Evolutionary conservation across 225 moss, liverwort and hornwort species (phyloP).

Genomic region (Pseudoscleropodium purum): DNA sequence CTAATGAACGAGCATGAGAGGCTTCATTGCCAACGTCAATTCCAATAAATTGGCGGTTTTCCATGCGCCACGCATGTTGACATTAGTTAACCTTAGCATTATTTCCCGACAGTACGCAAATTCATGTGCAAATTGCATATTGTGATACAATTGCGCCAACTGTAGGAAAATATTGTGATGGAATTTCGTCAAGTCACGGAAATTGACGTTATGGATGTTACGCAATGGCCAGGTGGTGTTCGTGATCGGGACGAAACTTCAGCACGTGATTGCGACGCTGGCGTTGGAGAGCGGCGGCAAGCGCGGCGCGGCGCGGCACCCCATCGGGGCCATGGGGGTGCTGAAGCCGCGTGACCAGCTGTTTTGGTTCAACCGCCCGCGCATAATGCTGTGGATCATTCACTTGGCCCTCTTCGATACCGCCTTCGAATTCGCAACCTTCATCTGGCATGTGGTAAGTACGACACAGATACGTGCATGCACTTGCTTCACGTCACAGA

Average conservation of each 20-base stretch:
- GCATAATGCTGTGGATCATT: slow-evolving; percentile 37
- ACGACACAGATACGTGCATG: background rate
- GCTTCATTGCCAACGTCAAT: background rate
- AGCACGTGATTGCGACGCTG: slow-evolving; percentile 69
- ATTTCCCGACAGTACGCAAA: background rate
- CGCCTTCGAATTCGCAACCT: slow-evolving; percentile 72
- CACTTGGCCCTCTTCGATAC: slow-evolving; percentile 66
- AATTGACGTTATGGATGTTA: background rate
- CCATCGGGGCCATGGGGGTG: background rate
- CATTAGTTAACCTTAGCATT: background rate
- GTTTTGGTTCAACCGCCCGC: slow-evolving; percentile 72
- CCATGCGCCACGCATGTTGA: background rate
- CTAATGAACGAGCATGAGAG: background rate
- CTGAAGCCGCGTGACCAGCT: slow-evolving; percentile 69
- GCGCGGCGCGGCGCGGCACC: background rate
- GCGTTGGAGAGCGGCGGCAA: slow-evolving; percentile 51
- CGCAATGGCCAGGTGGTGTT: slow-evolving; percentile 37
- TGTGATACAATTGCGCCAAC: background rate
- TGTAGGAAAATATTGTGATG: background rate
- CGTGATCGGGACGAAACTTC: slow-evolving; percentile 64
- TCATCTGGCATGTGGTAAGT: slow-evolving; percentile 62
- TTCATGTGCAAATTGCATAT: background rate
- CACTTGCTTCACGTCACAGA: background rate
- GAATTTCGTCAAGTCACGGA: background rate
- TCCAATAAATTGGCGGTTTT: background rate